These are phyloP conservation scores for Cordyceps tenuipes DNA, from an alignment of 2,329 filamentous ascomycete genomes.

Conservation along the genomic window DNA sequence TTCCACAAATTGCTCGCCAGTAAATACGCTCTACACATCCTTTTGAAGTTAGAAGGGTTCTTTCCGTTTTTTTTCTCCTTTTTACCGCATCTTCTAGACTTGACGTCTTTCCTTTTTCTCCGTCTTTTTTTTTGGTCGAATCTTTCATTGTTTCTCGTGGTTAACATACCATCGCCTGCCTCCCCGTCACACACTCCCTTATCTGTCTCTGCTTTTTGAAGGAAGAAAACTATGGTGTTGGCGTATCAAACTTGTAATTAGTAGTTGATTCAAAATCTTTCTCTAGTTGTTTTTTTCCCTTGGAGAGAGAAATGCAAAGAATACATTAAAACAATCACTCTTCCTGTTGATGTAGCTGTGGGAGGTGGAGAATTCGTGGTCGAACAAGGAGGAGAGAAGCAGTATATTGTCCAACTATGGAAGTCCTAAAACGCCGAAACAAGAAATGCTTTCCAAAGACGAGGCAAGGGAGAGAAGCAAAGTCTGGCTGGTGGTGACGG, in stretches of 20 bases:
- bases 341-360: neutral
- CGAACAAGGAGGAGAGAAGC: neutral
- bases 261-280: neutral
- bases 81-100: neutral
- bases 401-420: neutral
- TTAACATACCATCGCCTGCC: conserved; percentile 3
- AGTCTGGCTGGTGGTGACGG: neutral
- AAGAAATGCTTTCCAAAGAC: neutral
- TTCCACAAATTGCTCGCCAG: conserved; percentile 18
- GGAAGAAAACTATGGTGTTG: conserved; percentile 4
- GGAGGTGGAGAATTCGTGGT: neutral
- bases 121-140: neutral
- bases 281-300: conserved; percentile 12
- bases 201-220: neutral
- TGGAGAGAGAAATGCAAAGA: neutral
- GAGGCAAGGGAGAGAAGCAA: neutral
- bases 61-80: neutral
- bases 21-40: conserved; percentile 3
- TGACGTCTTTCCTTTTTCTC: neutral
- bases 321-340: neutral
- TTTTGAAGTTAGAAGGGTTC: neutral
- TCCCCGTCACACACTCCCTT: conserved; percentile 8
- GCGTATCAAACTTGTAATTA: conserved; percentile 10
- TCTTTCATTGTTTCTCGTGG: neutral
- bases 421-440: neutral